A percentile compares a stretch with the other conserved stretches of the same genome.
These are phyloP conservation scores for Penicillium sp. DNA, from an alignment of 2,329 filamentous ascomycete genomes.

Conservation along the genomic window DNA sequence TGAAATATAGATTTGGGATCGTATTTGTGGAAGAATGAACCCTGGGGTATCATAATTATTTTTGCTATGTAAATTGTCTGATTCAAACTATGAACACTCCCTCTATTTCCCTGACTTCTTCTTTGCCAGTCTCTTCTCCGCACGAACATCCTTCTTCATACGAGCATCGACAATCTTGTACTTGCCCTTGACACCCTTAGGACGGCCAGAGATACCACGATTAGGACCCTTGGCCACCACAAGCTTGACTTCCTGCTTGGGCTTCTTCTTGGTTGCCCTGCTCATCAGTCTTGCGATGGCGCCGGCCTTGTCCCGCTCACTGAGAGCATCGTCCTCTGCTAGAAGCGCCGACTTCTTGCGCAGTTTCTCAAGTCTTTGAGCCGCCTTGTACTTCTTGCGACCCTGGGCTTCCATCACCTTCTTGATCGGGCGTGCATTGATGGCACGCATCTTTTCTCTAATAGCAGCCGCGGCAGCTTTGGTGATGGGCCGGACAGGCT, in stretches of 20 bases:
- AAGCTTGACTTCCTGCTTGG: slow-evolving; percentile 75
- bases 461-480: slow-evolving; percentile 88
- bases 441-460: slow-evolving; percentile 86
- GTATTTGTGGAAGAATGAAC: slow-evolving; percentile 10
- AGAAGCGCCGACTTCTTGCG: slow-evolving; percentile 95
- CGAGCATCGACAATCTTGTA: slow-evolving; percentile 96
- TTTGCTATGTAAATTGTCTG: slow-evolving; percentile 13
- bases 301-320: slow-evolving; percentile 91
- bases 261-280: slow-evolving; percentile 82
- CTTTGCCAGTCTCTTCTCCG: slow-evolving; percentile 77
- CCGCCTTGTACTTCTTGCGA: slow-evolving; percentile 94
- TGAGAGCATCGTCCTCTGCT: slow-evolving; percentile 84
- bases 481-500: slow-evolving; percentile 80
- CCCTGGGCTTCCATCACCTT: slow-evolving; percentile 97
- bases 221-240: slow-evolving; percentile 86
- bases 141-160: slow-evolving; percentile 94
- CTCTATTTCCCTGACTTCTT: slow-evolving; percentile 56
- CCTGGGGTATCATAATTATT: slow-evolving; percentile 20
- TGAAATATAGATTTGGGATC: background rate
- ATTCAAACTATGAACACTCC: slow-evolving; percentile 15
- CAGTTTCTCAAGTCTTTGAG: slow-evolving; percentile 85
- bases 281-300: slow-evolving; percentile 78
- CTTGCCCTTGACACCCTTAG: slow-evolving; percentile 87
- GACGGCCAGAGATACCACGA: slow-evolving; percentile 78
- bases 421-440: slow-evolving; percentile 97